These are phyloP conservation scores for Hyphopichia burtonii DNA, from an alignment of 1,139 yeast genomes.

Conservation along the genomic window DNA sequence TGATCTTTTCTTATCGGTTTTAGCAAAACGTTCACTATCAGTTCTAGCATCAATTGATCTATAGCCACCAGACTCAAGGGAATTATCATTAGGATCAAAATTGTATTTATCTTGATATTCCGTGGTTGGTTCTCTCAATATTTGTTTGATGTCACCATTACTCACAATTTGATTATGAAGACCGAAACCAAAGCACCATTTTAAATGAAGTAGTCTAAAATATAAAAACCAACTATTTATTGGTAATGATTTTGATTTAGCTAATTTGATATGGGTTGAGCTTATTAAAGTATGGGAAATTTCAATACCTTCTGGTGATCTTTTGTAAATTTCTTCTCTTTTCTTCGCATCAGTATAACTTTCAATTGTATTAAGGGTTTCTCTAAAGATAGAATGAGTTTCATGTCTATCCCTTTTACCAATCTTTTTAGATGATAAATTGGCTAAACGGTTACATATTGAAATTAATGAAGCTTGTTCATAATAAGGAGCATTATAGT, in stretches of 20 bases:
- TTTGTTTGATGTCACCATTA: conserved; percentile 44
- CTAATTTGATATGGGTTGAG: conserved; percentile 52
- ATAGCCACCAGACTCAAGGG: conserved; percentile 9
- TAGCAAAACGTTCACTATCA: conserved; percentile 15
- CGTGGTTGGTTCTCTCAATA: conserved; percentile 42
- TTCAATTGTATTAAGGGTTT: conserved; percentile 52
- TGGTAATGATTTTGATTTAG: conserved; percentile 56
- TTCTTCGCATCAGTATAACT: conserved; percentile 39
- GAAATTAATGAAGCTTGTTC: conserved; percentile 53
- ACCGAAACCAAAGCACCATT: conserved; percentile 73
- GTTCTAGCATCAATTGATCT: conserved; percentile 7
- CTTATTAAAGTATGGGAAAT: conserved; percentile 35
- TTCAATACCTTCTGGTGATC: conserved; percentile 39
- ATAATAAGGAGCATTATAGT: conserved; percentile 54
- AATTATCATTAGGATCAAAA: conserved; percentile 13
- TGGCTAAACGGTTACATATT: conserved; percentile 46
- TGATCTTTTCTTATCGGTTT: conserved; percentile 31
- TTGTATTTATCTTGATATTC: conserved; percentile 29
- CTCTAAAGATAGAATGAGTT: conserved; percentile 62
- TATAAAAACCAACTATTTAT: conserved; percentile 68
- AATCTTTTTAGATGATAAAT: conserved; percentile 53
- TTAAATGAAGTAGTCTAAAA: conserved; percentile 58
- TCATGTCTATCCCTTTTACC: conserved; percentile 64
- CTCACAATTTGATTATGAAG: conserved; percentile 60
- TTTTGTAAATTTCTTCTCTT: conserved; percentile 38